phyloP scores from a whole-genome alignment of 768 basidiomycete genomes.

The Termitomyces sp. region DNA sequence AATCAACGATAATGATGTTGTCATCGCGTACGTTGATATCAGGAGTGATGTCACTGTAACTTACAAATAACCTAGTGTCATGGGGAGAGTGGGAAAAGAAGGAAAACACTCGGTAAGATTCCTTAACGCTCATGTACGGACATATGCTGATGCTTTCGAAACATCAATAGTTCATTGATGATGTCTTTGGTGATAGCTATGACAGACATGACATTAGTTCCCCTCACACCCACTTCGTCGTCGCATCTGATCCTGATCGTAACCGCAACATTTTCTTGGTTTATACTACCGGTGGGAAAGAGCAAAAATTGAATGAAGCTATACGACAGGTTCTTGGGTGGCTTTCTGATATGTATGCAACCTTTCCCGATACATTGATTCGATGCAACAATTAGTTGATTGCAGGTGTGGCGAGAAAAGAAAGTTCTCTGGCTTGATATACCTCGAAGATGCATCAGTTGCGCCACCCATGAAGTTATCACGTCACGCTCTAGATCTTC shows the following conservation, averaged over 20 bases:
- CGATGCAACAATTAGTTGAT: not conserved
- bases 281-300: conserved; percentile 3
- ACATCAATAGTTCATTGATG: conserved; percentile 3
- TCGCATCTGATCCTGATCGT: conserved; percentile 2
- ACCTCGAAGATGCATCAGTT: conserved; percentile 5
- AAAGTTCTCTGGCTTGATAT: conserved; percentile 10
- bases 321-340: conserved; percentile 3
- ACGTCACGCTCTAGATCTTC: not conserved
- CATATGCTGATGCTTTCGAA: not conserved
- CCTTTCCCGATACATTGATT: not conserved
- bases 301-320: conserved; percentile 7
- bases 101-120: conserved; percentile 6
- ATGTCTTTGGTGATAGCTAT: not conserved
- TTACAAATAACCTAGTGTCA: conserved; percentile 1
- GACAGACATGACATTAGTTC: not conserved
- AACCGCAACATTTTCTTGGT: conserved; percentile 6
- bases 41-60: not conserved
- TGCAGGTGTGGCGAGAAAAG: conserved; percentile 1
- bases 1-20: not conserved
- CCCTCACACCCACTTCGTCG: conserved; percentile 1
- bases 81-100: conserved; percentile 5
- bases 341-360: conserved; percentile 9
- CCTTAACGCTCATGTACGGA: not conserved
- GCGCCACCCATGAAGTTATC: not conserved
- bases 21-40: conserved; percentile 5